Base-by-base conservation (phyloP, 2,329 filamentous ascomycete species). In the Penicillium sp. region DNA sequence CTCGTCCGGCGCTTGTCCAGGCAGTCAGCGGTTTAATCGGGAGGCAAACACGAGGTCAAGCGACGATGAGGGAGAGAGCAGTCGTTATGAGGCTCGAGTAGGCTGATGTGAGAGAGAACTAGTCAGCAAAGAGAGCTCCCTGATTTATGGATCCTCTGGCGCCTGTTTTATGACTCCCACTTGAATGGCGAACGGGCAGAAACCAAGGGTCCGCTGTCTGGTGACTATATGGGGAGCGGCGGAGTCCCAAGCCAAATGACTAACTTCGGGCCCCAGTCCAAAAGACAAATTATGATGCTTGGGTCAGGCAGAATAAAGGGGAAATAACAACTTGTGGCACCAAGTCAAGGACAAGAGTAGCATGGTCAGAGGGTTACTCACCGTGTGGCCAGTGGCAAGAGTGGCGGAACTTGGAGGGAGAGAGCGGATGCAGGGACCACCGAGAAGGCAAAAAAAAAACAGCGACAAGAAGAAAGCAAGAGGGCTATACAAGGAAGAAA, bases 11-110 rank as follows among this genome's bases (percentile, higher is more conserved):
- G 66, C 67, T 71, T 70, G 68, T 67, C 62, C 66, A 75, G 70
- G 71, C 69, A 74, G 72, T 70, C 67, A 69, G 61, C 66, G 56
- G 65, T 65, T 60, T 15, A 63, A 58, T 63, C 60, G 60, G 65
- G 58, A 61, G 59, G 55, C 56, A 62, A 60, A 59, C 58, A 59
- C 56, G 45, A 60, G 52, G 56, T 58, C 48, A 60, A 60, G 50
- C 46, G 58, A 51, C 49, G 38, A 57, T 17, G 47, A 53, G 52
- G 54, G 41, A 60, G 19, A 46, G 26, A 56, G 11, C 35, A 41
- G 44, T 53, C 41, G 57, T 58, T 56, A 55, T 62, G 58, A 67
- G 64, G 62, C 61, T 65, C 53, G 62, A 63, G n/a, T 54, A 65
- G 64, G 58, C 62, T 64, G 62, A 62, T 62, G 64, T 56, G 54